A percentile compares a stretch with the other conserved stretches of the same genome.
Conservation (phyloP, 164 flowering plant species). For the Macadamia tetraphylla region DNA sequence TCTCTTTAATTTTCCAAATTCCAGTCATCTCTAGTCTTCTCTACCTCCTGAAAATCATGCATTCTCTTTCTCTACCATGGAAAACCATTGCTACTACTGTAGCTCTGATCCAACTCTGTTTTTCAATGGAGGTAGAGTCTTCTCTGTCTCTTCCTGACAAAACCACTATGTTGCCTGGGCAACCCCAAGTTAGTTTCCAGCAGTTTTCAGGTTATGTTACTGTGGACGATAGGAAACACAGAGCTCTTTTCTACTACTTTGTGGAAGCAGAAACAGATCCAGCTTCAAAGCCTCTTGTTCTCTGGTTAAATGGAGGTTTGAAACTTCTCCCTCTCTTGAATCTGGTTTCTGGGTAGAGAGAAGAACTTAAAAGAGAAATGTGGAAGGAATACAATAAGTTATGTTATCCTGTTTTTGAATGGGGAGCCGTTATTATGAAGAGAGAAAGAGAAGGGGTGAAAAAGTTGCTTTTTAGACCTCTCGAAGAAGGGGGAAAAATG, state of each 20-base stretch:
- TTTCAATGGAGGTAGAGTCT: slow-evolving; percentile 16
- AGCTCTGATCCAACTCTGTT: slow-evolving; percentile 13
- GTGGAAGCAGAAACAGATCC: slow-evolving; percentile 62
- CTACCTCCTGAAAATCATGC: slow-evolving; percentile 14
- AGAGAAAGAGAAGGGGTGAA: background rate
- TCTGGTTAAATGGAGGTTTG: slow-evolving; percentile 83
- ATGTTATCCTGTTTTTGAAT: background rate
- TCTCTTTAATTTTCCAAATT: background rate
- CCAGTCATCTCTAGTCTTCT: background rate
- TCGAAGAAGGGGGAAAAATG: no score
- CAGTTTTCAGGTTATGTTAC: slow-evolving; percentile 68
- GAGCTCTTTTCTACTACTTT: slow-evolving; percentile 69
- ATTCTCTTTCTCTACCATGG: slow-evolving; percentile 20
- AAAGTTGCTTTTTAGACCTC: no score
- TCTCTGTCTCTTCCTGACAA: slow-evolving; percentile 25
- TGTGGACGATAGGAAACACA: slow-evolving; percentile 44
- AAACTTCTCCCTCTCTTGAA: background rate
- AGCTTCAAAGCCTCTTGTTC: slow-evolving; percentile 62
- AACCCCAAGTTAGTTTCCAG: slow-evolving; percentile 57
- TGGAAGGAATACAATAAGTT: background rate
- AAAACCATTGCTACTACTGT: slow-evolving; percentile 18
- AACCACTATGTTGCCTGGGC: slow-evolving; percentile 54
- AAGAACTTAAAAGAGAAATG: background rate
- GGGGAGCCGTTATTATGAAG: no score
- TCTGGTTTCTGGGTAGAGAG: background rate